These are phyloP conservation scores for Rosellinia necatrix DNA, from an alignment of 2,329 filamentous ascomycete species.

Conservation along the genomic window DNA sequence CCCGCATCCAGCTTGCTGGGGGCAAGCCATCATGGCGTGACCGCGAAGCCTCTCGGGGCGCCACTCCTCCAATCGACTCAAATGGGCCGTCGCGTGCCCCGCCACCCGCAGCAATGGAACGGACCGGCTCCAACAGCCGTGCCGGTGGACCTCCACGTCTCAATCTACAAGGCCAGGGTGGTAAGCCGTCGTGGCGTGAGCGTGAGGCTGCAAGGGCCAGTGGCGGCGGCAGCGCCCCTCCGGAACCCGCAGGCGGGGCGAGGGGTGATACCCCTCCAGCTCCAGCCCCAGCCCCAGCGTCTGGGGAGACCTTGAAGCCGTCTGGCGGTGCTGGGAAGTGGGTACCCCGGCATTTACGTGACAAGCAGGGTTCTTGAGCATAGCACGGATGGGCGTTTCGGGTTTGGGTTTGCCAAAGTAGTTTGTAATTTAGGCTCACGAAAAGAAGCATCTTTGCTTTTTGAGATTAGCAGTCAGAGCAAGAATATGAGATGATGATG, in stretches of 20 bases:
- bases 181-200: constrained; percentile 73
- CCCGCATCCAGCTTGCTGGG: constrained; percentile 59
- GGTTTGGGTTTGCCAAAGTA: constrained; percentile 37
- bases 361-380: constrained; percentile 42
- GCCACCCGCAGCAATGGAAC: constrained; percentile 35
- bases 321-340: constrained; percentile 62
- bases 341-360: constrained; percentile 55
- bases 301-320: constrained; percentile 55
- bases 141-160: constrained; percentile 59
- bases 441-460: constrained; percentile 30
- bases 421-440: constrained; percentile 38
- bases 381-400: constrained; percentile 38
- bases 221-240: constrained; percentile 15
- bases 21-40: constrained; percentile 64
- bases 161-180: constrained; percentile 61
- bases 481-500: constrained; percentile 21
- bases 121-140: constrained; percentile 36
- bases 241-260: constrained; percentile 30
- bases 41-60: constrained; percentile 46
- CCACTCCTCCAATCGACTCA: constrained; percentile 32
- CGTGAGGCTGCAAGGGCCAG: constrained; percentile 62
- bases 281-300: constrained; percentile 24
- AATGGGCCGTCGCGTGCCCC: constrained; percentile 39
- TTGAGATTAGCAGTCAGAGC: constrained; percentile 13
- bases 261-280: constrained; percentile 27